These are phyloP conservation scores for Penicillium crustosum DNA, from an alignment of 2,329 filamentous ascomycete species.

Conservation along the genomic window DNA sequence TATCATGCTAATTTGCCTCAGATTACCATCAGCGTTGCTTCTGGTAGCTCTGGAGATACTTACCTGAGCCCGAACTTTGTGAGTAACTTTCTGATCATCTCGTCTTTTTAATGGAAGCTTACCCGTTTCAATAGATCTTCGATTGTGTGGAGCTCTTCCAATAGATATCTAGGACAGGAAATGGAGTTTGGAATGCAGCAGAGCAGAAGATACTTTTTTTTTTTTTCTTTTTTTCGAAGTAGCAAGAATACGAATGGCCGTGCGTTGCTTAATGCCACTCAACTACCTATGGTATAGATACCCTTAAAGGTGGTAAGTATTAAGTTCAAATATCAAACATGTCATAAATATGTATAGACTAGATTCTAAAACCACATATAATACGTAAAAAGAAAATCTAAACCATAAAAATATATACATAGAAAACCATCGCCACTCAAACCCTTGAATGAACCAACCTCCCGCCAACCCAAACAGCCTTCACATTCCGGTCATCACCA, in stretches of 20 bases:
- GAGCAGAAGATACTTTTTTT: background rate
- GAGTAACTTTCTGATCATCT: constrained; percentile 13
- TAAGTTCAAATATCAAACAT: background rate
- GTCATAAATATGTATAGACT: background rate
- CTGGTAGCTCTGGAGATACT: constrained; percentile 56
- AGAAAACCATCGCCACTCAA: background rate
- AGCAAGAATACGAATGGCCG: background rate
- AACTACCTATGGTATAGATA: background rate
- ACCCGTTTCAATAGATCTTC: constrained; percentile 23
- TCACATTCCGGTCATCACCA: constrained; percentile 89
- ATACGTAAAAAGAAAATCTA: background rate
- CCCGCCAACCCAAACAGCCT: constrained; percentile 85
- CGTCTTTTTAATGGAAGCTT: background rate
- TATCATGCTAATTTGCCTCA: constrained; percentile 3
- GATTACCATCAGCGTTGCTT: constrained; percentile 59
- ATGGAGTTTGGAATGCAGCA: no score
- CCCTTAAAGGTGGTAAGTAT: no score
- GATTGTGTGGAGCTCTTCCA: constrained; percentile 35
- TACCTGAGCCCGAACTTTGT: constrained; percentile 60
- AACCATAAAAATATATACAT: background rate
- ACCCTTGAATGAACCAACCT: constrained; percentile 65
- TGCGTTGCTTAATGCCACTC: background rate
- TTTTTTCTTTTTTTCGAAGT: no score
- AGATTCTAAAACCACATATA: background rate
- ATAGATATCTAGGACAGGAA: background rate